These are phyloP conservation scores for Vigna angularis DNA, from an alignment of 306 rosid species.

Conservation along the genomic window DNA sequence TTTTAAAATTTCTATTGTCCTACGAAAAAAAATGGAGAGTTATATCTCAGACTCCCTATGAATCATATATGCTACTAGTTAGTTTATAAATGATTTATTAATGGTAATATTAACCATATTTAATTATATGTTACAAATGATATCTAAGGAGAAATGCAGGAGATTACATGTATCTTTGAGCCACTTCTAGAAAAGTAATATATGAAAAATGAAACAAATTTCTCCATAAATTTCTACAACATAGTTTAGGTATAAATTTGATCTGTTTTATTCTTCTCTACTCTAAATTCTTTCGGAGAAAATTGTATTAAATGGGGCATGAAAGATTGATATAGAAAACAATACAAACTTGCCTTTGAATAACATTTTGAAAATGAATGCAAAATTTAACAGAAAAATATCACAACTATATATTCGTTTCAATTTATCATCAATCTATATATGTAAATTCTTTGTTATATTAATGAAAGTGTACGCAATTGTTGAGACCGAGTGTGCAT, in stretches of 20 bases:
- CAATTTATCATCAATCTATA: not conserved
- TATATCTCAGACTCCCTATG: not conserved
- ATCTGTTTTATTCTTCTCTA: no score
- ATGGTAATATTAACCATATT: not conserved
- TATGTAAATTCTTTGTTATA: not conserved
- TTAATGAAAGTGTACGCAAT: constrained; percentile 13
- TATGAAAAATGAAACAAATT: no score
- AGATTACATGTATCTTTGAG: no score
- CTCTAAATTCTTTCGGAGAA: no score
- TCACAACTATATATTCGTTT: not conserved
- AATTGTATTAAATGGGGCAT: no score
- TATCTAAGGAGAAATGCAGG: not conserved
- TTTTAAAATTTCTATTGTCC: not conserved
- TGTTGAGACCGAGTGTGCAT: constrained; percentile 29
- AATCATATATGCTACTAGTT: not conserved
- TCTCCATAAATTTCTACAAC: no score
- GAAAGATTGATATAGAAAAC: no score
- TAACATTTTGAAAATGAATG: not conserved
- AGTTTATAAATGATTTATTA: not conserved
- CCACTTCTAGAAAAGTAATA: no score
- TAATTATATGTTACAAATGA: not conserved
- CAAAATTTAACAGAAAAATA: not conserved
- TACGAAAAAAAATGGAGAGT: no score
- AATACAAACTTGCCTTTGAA: not conserved
- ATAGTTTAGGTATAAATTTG: no score